Evolutionary conservation across 129 eudicot genomes (phyloP), one percentile per base, ranked within the genome.

Genomic region (Flaveria sonorensis): DNA sequence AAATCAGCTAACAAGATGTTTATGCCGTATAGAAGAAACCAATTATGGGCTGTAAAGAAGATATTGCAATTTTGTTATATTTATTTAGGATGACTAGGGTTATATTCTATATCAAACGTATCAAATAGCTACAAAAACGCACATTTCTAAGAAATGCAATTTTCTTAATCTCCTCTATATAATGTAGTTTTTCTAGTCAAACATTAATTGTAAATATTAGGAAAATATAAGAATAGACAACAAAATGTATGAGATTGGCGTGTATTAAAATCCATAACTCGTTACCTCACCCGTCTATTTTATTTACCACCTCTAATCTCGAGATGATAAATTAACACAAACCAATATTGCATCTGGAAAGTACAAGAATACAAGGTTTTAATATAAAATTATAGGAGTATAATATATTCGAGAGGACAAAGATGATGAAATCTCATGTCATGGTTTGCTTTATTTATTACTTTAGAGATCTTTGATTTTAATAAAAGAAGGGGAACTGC

Each of bases 351-450:
- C 46, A 48, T 72, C 15, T 19, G 16, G 13, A 26, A 71, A 71
- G 75, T 8, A 71, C 19, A 48, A 75, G 48, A 36, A 63, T 62
- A 75, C 61, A 28, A 47, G 47, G 14, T 46, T 45, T 45, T 26
- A 62, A 28, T 26, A 46, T 21, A 24, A 64, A 62, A 60, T 66
- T 30, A 15, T 77, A 46, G 19, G 70, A 61, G 43, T 78, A 75
- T 56, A 79, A 62, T 48, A 55, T 53, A 53, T 55, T 32, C 66
- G 28, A 70, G 79, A 80, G 46, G 84, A 87, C 78, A 84, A 56
- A 77, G 86, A 75, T 87, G 85, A 87, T 79, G 81, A 74, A 81
- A 84, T 87, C 86, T 80, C 75, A 65, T 83, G 83, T 82, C 82
- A 79, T 81, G 77, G 83, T 51, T 76, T 71, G 47, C 66, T 63